Conservation (phyloP, 164 flowering plant genomes). For the Stephania cephalantha region DNA sequence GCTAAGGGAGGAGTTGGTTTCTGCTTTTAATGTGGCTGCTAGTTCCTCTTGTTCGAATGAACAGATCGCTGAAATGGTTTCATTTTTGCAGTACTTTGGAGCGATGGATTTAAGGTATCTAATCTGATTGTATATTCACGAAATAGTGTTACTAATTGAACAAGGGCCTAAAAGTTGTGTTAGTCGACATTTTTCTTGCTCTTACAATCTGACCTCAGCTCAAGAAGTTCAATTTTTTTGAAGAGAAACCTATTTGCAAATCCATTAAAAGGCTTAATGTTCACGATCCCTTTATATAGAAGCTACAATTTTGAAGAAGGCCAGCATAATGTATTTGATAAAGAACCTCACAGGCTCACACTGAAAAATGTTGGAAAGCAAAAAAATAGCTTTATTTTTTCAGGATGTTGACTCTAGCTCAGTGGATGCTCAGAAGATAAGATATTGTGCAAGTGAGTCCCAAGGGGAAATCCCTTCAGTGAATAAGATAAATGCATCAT, state of each 20-base stretch:
- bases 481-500: background rate
- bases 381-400: background rate
- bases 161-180: background rate
- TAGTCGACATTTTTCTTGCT: background rate
- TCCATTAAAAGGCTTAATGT: background rate
- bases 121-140: background rate
- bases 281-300: background rate
- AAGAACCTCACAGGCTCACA: background rate
- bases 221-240: background rate
- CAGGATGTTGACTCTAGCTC: background rate
- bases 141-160: background rate
- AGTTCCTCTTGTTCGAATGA: conserved; percentile 36
- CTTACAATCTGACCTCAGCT: background rate
- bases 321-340: background rate
- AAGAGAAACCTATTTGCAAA: background rate
- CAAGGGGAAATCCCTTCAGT: background rate
- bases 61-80: conserved; percentile 41
- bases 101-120: conserved; percentile 48
- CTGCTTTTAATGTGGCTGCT: conserved; percentile 47
- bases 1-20: conserved; percentile 41
- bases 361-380: background rate
- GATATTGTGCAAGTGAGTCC: background rate
- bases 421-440: background rate
- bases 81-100: conserved; percentile 55
- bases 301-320: background rate